Base-by-base conservation (phyloP, 495 filamentous ascomycete genomes). In the Lasiosphaeria hispida region DNA sequence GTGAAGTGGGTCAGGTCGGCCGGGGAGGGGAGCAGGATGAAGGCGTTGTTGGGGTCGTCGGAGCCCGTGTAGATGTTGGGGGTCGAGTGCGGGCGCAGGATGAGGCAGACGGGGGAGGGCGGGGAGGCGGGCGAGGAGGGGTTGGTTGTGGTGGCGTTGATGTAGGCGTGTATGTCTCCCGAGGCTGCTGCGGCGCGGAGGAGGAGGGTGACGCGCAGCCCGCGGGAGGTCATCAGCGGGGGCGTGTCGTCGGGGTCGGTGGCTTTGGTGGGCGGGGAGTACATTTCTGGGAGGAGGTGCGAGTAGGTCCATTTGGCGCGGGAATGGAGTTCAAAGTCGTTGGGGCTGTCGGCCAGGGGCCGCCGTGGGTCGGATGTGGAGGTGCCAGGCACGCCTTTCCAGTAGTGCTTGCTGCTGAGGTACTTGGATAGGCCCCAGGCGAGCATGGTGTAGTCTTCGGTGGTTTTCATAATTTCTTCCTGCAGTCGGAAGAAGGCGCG, bases 391-490 rank as follows among this genome's bases (percentile, higher is more conserved):
- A 57, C 19, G 18, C 59, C 55, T 14, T 56, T 59, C 61, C 61
- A 63, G 41, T 63, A 53, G 48, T 63, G 61, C 23, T 59, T 63
- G 35, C 59, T 63, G 52, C 61, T 63, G 9, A 63, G 52, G 35
- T 55, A 56, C 41, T 56, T 63, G 30, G 61, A 59, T 1, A 52
- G 15, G 0, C 64, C 64, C 64, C 64, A 67, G 15, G 69, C 64
- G 0, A 71, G 60, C 53, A 73, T 69, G 2, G 64, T 63, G 42
- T 71, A 65, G 48, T 69, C 67, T 37, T 69, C 56, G 1, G 63
- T 62, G 13, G 61, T 63, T 36, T 63, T 67, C 52, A 71, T 68
- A 47, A 73, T 64, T 37, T 66, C 64, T 8, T 68, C 53, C 40
- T 68, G 69, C 5, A 66, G 47, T 1, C 63, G 57, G 34, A 55